Base-by-base conservation (phyloP, 352 stramenopile genomes). In the Globisporangium recalcitrans region DNA sequence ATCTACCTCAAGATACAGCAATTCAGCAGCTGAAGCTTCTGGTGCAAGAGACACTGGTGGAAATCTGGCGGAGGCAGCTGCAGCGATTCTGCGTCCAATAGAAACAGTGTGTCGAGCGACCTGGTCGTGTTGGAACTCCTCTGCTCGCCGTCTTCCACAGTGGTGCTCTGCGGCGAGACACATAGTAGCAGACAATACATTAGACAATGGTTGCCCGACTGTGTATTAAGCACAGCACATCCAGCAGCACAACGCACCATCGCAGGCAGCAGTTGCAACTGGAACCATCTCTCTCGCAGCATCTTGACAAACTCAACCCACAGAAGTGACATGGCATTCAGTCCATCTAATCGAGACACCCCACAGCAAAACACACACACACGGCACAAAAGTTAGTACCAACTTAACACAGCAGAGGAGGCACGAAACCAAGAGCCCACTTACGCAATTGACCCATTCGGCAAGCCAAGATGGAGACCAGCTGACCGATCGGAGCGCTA, bases 241-340 rank as follows among this genome's bases (percentile, higher is more conserved):
- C n/a, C n/a, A n/a, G n/a, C n/a, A 32, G 29, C 14, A 27, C 10
- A 31, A 52, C 70, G 27, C 63, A 93, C 84, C 74, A 91, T 82
- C n/a, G 81, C 80, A 13, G 85, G 82, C 42, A 94, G 75, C 21
- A 92, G 58, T 31, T 72, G 72, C 26, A 87, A 77, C 52, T 85
- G 70, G 38, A 78, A 87, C 79, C 79, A 92, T 42, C 77, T 68
- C 46, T 94, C 80, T 34, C 85, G 71, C 29, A 94, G 57, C 1
- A 69, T 69, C 58, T 90, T 91, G 27, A 94, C 82, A 72, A 94
- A 92, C 62, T 94, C 82, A 19, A 92, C 81, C 85, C 85, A 94
- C 38, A 94, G 54, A 22, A 90, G 63, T 4, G 78, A 85, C 80
- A 92, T 90, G 2, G 77, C 79, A 51, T 87, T 86, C 14, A 94